Evolutionary conservation across 257 asterid species (phyloP), one percentile per base, ranked within the genome.

Genomic region (Apocynum venetum): DNA sequence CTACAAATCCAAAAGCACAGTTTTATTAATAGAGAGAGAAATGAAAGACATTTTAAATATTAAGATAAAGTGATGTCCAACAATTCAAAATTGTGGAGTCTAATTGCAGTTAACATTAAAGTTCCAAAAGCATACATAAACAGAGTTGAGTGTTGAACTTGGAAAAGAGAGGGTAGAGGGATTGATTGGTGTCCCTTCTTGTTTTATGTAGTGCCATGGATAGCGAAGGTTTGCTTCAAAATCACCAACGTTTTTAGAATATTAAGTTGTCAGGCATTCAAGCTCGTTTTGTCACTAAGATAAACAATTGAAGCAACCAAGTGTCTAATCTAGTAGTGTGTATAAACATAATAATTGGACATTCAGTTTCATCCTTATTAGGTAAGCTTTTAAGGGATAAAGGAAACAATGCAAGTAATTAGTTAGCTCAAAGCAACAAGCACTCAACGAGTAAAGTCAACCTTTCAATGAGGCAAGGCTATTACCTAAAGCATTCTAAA

Each of bases 291-390:
- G 14, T 53, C 40, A 77, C 8, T 36, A 78, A 19, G 44, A 63
- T 20, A 78, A 46, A 65, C 69, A n/a, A 63, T 35, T 31, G 68
- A 63, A 63, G 35, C 68, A 63, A 35, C 68, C 3, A 31, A 63
- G 68, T 3, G 11, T 63, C 6, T 36, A 63, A 66, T 20, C 12
- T 57, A 20, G 31, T 57, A 64, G 70, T 4, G 70, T 1, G 13
- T 36, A 38, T 38, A 36, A 6, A 1, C n/a, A 64, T 38, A 13
- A 8, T 9, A 38, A 15, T 36, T 64, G 1, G 15, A 63, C 43
- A 63, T 63, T 63, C 41, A 35, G 9, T 63, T 63, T 36, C 8
- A 4, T 64, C 70, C 38, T 64, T 13, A 8, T 47, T 64, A 4
- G 49, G 49, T 66, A 66, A 31, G n/a, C 10, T n/a, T 66, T 40